phyloP scores from a whole-genome alignment of 2,329 filamentous ascomycete species.

The Aurifilum marmelostoma region DNA sequence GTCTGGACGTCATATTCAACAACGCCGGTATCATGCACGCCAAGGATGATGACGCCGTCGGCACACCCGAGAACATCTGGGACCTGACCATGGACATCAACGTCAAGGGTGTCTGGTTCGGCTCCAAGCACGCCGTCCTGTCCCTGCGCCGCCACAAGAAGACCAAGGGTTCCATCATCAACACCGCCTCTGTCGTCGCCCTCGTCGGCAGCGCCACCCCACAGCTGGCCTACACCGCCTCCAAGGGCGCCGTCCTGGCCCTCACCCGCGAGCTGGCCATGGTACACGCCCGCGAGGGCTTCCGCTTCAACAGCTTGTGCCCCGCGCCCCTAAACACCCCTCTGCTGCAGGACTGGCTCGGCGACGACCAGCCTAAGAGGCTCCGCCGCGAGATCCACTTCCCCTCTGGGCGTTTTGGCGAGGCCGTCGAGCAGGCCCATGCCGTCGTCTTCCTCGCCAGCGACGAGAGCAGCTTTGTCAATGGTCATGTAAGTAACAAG shows the following conservation, averaged over 20 bases:
- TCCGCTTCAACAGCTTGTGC: constrained; percentile 88
- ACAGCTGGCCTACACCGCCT: constrained; percentile 90
- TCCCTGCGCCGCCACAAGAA: constrained; percentile 80
- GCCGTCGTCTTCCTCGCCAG: constrained; percentile 86
- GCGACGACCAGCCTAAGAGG: constrained; percentile 82
- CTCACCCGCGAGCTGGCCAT: constrained; percentile 90
- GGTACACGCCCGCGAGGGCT: constrained; percentile 86
- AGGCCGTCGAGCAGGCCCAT: constrained; percentile 92
- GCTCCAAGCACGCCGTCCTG: constrained; percentile 87
- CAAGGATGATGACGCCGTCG: constrained; percentile 76
- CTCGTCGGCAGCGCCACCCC: constrained; percentile 85
- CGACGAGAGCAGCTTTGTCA: constrained; percentile 88
- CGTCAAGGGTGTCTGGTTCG: constrained; percentile 98
- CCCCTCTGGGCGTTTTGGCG: constrained; percentile 83
- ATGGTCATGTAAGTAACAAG: constrained; percentile 52
- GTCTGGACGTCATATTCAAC: constrained; percentile 93
- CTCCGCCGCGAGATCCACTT: constrained; percentile 86
- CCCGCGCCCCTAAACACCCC: constrained; percentile 92
- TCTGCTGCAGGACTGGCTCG: constrained; percentile 89
- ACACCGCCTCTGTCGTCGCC: constrained; percentile 88
- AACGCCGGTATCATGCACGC: constrained; percentile 97
- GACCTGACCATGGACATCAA: constrained; percentile 93
- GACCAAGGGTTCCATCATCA: constrained; percentile 81
- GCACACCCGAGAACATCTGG: constrained; percentile 90
- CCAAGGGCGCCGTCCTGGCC: constrained; percentile 89